Evolutionary conservation across 495 filamentous ascomycete genomes (phyloP), one percentile per base, ranked within the genome.

Genomic region (Aspergillus sclerotiicarbonarius): DNA sequence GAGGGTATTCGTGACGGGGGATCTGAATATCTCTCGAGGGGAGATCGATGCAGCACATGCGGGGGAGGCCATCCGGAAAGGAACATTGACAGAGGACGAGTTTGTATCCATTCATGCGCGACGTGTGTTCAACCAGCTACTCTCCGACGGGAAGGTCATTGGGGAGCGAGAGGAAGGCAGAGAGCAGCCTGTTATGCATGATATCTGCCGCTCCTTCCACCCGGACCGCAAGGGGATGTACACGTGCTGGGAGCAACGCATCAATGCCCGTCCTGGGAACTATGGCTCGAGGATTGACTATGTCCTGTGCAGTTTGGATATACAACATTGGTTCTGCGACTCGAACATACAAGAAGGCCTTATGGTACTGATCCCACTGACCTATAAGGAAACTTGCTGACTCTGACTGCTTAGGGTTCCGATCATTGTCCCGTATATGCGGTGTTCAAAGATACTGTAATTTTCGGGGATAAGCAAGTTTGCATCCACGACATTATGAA

Each of bases 371-470:
- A 53, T 53, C 25, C 2, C 33, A 19, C 21, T 1, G 6, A 18
- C 35, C 0, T 1, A 37, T 8, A 1, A 21, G 31, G 18, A 35
- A 8, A n/a, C n/a, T n/a, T 12, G 44, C 61, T 70, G 57, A 72
- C 58, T 25, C 37, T 33, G 53, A 19, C 46, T 51, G 6, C 8
- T 31, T 56, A 88, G 82, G 94, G 94, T 10, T 98, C 94, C 0
- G 94, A 98, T 65, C 94, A 98, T 69, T 98, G 94, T 62, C 94
- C 94, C 0, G 93, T 98, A 4, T 98, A 86, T 69, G 90, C 88
- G 12, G 72, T 81, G n/a, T 79, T 92, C 35, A 87, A 88, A 49
- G 81, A 92, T 33, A 73, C 62, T 0, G 80, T 96, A 7, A 57
- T 65, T 0, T 58, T 80, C 5, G 68, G 79, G 44, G 86, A 77